These are phyloP conservation scores for Mucor velutinosus DNA, from an alignment of 371 early-diverging fungal species.

Conservation along the genomic window DNA sequence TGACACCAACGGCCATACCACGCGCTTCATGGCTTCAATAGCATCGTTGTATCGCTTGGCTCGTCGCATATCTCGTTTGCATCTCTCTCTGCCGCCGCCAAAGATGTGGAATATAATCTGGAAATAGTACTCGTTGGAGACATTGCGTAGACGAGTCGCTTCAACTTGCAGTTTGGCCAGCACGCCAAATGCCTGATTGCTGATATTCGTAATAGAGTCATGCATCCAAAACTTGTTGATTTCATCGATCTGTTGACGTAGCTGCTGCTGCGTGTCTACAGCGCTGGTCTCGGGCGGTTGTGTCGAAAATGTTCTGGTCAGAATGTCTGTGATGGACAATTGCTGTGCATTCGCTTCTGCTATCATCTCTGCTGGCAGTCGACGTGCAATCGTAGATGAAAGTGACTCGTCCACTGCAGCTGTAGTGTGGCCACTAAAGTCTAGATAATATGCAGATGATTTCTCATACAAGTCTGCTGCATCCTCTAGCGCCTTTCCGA, in stretches of 20 bases:
- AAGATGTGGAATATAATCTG: constrained; percentile 26
- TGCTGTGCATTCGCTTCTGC: not conserved
- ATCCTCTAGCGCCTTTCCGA: constrained; percentile 37
- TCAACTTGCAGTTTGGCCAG: constrained; percentile 35
- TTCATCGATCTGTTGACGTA: constrained; percentile 15
- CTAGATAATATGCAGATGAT: constrained; percentile 31
- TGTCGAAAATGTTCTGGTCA: constrained; percentile 11
- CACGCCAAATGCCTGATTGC: constrained; percentile 24
- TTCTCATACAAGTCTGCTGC: constrained; percentile 39
- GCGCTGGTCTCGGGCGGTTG: not conserved
- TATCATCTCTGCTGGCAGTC: not conserved
- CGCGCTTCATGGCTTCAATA: constrained; percentile 39
- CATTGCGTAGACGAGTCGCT: constrained; percentile 34
- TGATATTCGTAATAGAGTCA: constrained; percentile 62
- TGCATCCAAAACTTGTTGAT: constrained; percentile 24
- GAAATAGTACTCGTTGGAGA: constrained; percentile 34
- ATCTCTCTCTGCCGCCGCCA: constrained; percentile 26
- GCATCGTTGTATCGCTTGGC: constrained; percentile 39
- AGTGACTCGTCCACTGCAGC: constrained; percentile 6
- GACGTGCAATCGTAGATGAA: not conserved
- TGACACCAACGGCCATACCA: constrained; percentile 40
- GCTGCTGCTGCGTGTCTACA: not conserved
- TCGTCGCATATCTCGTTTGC: constrained; percentile 22
- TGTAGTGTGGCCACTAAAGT: constrained; percentile 18
- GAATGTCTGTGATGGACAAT: not conserved